phyloP scores from a whole-genome alignment of 225 moss, liverwort and hornwort genomes.

The Bryum argenteum region DNA sequence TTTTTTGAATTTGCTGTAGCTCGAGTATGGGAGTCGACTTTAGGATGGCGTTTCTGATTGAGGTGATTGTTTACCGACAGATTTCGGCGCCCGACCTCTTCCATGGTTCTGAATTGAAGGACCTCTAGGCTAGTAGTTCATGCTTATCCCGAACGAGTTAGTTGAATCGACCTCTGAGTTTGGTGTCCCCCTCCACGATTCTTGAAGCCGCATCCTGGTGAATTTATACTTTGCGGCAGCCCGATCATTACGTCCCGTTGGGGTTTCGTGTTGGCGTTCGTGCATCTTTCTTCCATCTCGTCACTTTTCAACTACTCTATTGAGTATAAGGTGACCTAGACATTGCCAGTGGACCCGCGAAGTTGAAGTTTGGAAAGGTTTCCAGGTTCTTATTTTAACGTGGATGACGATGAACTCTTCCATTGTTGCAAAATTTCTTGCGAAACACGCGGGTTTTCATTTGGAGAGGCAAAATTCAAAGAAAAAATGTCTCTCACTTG shows the following conservation, averaged over 20 bases:
- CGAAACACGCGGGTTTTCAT: conserved; percentile 19
- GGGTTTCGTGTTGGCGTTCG: neutral
- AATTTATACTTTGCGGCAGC: conserved; percentile 2
- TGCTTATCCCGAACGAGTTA: neutral
- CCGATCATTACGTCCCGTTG: neutral
- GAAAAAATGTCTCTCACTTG: conserved; percentile 50
- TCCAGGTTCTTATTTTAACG: neutral
- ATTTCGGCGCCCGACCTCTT: neutral
- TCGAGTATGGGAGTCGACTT: conserved; percentile 7
- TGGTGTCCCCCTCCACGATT: neutral
- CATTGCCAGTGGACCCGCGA: neutral
- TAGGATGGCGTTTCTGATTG: conserved; percentile 4
- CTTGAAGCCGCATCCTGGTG: neutral
- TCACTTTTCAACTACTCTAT: neutral
- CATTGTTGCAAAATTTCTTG: conserved; percentile 35
- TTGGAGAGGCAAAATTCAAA: conserved; percentile 28
- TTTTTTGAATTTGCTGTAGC: neutral
- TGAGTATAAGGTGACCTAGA: neutral
- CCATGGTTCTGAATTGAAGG: neutral
- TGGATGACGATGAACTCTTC: conserved; percentile 35
- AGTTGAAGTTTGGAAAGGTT: conserved; percentile 14
- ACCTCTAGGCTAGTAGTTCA: neutral
- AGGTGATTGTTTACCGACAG: conserved; percentile 16
- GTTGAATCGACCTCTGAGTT: neutral
- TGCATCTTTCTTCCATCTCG: neutral